Conservation (phyloP, 306 rosid species). For the Cyclanthera cordifolia region DNA sequence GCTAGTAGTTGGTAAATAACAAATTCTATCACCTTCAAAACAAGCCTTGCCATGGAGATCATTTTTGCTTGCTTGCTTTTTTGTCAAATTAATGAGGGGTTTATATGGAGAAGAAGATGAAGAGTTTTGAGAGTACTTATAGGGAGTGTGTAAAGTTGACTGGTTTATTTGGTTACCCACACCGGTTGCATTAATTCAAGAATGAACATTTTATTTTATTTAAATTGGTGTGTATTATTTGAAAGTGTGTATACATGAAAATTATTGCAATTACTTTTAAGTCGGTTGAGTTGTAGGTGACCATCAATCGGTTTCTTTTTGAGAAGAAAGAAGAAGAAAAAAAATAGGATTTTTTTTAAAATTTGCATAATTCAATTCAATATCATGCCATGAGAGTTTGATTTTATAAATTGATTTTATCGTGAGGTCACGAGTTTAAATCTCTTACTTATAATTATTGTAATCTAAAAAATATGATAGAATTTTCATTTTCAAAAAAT, state of each 20-base stretch:
- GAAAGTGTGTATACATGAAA: background rate
- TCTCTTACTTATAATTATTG: too few relatives aligned
- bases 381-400: too few relatives aligned
- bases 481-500: too few relatives aligned
- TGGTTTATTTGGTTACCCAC: constrained; percentile 45
- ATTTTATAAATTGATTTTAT: too few relatives aligned
- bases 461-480: too few relatives aligned
- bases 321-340: background rate
- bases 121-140: constrained; percentile 33
- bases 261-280: background rate
- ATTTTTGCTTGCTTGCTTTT: too few relatives aligned
- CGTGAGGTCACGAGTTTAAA: too few relatives aligned
- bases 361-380: too few relatives aligned
- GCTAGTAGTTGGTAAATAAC: constrained; percentile 51
- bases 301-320: constrained; percentile 12
- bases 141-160: constrained; percentile 33
- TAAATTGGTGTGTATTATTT: background rate
- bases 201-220: background rate
- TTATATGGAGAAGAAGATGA: constrained; percentile 21
- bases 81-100: too few relatives aligned
- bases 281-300: constrained; percentile 65
- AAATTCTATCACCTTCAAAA: constrained; percentile 42
- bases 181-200: constrained; percentile 47
- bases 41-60: constrained; percentile 18
- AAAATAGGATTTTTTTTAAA: background rate